Conservation (phyloP, 139 green algal species). For the Ostreobium quekettii region DNA sequence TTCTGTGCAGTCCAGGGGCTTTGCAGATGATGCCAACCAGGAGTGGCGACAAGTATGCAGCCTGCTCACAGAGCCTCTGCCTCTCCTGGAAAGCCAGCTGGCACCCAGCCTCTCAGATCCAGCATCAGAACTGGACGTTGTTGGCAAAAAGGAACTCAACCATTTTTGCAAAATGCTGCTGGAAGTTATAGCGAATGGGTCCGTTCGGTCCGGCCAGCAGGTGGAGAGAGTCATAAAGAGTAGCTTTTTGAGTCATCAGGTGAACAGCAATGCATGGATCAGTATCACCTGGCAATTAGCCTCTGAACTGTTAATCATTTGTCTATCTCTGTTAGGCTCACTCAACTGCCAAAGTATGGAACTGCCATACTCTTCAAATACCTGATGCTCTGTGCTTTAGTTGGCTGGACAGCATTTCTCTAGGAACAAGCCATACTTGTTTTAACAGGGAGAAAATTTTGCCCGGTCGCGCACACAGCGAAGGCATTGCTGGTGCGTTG, state of each 20-base stretch:
- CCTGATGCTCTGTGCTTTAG: too few species aligned
- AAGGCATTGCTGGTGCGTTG: too few species aligned
- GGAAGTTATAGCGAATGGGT: background rate
- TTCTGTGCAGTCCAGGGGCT: too few species aligned
- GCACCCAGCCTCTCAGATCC: too few species aligned
- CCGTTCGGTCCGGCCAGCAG: background rate
- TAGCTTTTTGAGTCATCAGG: background rate
- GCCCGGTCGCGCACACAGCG: too few species aligned
- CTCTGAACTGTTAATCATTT: too few species aligned
- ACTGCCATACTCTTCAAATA: background rate
- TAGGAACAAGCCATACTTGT: background rate
- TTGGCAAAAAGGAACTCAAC: background rate
- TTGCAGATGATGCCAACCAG: slow-evolving; percentile 10
- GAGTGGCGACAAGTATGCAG: slow-evolving; percentile 46
- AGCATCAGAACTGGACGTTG: too few species aligned
- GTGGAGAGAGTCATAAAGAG: background rate
- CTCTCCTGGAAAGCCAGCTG: slow-evolving; percentile 38
- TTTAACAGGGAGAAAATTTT: background rate
- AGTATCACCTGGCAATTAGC: background rate
- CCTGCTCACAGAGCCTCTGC: slow-evolving; percentile 43
- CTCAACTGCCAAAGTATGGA: background rate
- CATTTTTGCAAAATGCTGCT: background rate
- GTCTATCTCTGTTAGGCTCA: background rate
- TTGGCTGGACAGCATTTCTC: background rate
- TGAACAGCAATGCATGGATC: background rate